Conservation (phyloP, 352 stramenopile genomes). For the Phytophthora podocarpi region DNA sequence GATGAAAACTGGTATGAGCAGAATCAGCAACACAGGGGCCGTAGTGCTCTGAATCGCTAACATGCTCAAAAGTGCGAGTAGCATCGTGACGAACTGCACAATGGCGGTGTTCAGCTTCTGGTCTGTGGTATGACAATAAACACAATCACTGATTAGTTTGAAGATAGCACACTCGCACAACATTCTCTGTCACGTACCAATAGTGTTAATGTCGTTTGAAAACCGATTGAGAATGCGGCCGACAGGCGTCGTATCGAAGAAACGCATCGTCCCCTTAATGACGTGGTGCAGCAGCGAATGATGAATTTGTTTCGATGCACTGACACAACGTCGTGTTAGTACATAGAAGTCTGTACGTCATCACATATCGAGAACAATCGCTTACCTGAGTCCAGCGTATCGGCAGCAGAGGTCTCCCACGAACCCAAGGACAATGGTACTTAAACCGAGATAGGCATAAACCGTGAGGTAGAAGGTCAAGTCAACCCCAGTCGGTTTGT, state of each 20-base stretch:
- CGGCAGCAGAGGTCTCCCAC: constrained; percentile 50
- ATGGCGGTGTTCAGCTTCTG: constrained; percentile 59
- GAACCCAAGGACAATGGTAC: constrained; percentile 57
- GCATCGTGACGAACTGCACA: constrained; percentile 49
- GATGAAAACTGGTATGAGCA: constrained; percentile 69
- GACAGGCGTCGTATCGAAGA: constrained; percentile 85
- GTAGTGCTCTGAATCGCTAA: constrained; percentile 52
- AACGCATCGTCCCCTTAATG: constrained; percentile 82
- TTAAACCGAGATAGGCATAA: constrained; percentile 63
- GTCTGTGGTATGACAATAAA: constrained; percentile 36
- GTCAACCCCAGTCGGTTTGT: constrained; percentile 21
- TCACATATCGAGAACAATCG: not conserved
- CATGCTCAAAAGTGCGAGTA: constrained; percentile 60
- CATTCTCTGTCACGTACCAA: constrained; percentile 42
- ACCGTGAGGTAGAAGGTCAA: constrained; percentile 56
- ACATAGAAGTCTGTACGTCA: not conserved
- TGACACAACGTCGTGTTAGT: constrained; percentile 31
- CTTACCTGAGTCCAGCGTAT: constrained; percentile 60
- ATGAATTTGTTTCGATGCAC: constrained; percentile 70
- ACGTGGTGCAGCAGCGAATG: constrained; percentile 61
- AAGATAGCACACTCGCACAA: not conserved
- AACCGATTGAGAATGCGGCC: constrained; percentile 84
- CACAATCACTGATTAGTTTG: constrained; percentile 9
- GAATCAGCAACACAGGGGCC: constrained; percentile 46
- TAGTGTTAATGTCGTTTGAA: constrained; percentile 68